Conservation (phyloP, 805 yeast species). For the Cyberlindnera xylosilytica region DNA sequence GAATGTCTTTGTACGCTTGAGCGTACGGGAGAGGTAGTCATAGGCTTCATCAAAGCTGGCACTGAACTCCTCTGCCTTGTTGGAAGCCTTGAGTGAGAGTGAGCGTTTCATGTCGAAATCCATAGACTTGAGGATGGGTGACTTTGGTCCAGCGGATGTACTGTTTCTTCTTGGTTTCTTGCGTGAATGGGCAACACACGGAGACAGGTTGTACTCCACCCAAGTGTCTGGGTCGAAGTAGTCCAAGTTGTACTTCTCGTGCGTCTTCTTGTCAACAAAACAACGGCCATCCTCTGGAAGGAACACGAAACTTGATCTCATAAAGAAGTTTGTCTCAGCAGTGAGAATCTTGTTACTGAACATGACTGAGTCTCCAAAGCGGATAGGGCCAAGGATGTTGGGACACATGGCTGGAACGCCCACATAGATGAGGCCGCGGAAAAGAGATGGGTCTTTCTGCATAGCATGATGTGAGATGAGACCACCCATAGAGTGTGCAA, state of each 20-base stretch:
- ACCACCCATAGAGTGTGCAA: slow-evolving; percentile 97
- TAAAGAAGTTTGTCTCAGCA: slow-evolving; percentile 79
- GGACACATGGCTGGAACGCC: slow-evolving; percentile 86
- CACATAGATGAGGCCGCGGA: slow-evolving; percentile 75
- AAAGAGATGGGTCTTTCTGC: slow-evolving; percentile 60
- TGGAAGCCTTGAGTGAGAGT: slow-evolving; percentile 13
- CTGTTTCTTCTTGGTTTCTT: slow-evolving; percentile 11
- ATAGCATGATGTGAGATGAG: slow-evolving; percentile 76
- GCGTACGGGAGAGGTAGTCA: slow-evolving; percentile 59
- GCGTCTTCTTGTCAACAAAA: slow-evolving; percentile 60
- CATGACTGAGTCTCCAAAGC: slow-evolving; percentile 78
- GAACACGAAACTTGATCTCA: slow-evolving; percentile 81
- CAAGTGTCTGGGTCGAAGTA: slow-evolving; percentile 78
- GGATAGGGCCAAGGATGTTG: slow-evolving; percentile 79
- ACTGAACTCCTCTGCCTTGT: slow-evolving; percentile 20
- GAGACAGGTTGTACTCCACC: slow-evolving; percentile 73
- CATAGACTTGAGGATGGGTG: slow-evolving; percentile 6
- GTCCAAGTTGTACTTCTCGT: slow-evolving; percentile 61
- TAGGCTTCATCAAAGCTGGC: slow-evolving; percentile 51
- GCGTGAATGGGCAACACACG: slow-evolving; percentile 50
- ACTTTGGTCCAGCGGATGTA: slow-evolving; percentile 1
- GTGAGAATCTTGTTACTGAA: slow-evolving; percentile 72
- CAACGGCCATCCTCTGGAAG: slow-evolving; percentile 74
- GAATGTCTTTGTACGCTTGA: slow-evolving; percentile 57
- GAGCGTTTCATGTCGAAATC: slow-evolving; percentile 21